Base-by-base conservation (phyloP, 257 asterid species). In the Scutellaria baicalensis region DNA sequence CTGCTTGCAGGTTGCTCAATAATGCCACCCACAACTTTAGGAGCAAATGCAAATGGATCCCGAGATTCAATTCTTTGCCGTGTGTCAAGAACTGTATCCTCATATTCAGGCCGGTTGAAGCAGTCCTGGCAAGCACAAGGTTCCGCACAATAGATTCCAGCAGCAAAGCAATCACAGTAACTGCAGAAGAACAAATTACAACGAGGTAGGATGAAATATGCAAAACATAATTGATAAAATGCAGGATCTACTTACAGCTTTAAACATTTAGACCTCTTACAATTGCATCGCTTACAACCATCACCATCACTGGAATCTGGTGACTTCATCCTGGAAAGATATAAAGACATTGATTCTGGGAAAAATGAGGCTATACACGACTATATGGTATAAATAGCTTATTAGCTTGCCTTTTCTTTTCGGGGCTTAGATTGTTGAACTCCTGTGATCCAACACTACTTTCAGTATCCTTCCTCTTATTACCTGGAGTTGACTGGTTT, bases 141-240 rank as follows among this genome's bases (percentile, higher is more conserved):
- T 4, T 74, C 91, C 38, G 77, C 85, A 81, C 95, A 90, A 80
- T 85, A 86, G 63, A 73, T 71, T 31, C 86, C 88, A 58, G 89
- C 87, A 54, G 91, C 91, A 84, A 88, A 90, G 79, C 96, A 90
- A 64, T 87, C 88, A 73, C 95, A 90, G 66, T 82, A 87, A 68
- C 96, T 89, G 86, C 81, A 81, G 42, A 61, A 36, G 79, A 71
- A 70, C 17, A 73, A 78, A 75, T 64, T 48, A 69, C 16, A 66
- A 72, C 35, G 62, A 66, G 52, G 59, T 40, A 27, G 52, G 49
- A 38, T 71, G 47, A 64, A 20, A 6, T 70, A 42, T 64, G 68
- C 23, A 74, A 64, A 42, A 17, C 58, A 59, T 8, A 68, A 42
- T n/a, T n/a, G 42, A 36, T 48, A 70, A 73, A 71, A 61, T 17